Evolutionary conservation across 75 land plant genomes (phyloP), one percentile per base, ranked within the genome.

Genomic region (Chamaecyparis obtusa): DNA sequence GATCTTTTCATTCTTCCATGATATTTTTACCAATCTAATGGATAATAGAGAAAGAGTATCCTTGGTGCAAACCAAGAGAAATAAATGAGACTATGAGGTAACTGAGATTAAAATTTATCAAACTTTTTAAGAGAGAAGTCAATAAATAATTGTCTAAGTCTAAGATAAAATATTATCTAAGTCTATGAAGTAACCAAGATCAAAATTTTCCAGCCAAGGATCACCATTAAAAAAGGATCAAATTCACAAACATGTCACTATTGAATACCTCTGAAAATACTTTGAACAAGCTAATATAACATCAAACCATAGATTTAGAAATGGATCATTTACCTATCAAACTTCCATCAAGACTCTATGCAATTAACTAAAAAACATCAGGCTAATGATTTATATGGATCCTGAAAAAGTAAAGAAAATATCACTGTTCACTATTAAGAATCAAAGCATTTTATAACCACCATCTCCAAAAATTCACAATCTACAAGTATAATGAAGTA

Each of bases 331-430:
- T 83, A 84, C 89, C 90, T 27, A 89, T 55, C 35, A 89, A 83
- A 64, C 44, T 36, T 19, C 90, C 90, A 88, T 89, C 86, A 27
- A 86, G 90, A 36, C 89, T 89, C 89, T 89, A 89, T 41, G 87
- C 85, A 48, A 56, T 87, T 87, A 33, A 89, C 89, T 7, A 51
- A 37, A 10, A 88, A 87, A 89, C 43, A 46, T 33, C 86, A 67
- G 35, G 83, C 90, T 19, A 32, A 24, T 10, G 48, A 80, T 41
- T 44, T 4, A 44, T 41, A 78, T 41, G 43, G 44, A 78, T 44
- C 37, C 30, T 19, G 48, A 41, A 80, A 44, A n/a, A 43, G 32
- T 24, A 3, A 16, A 80, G 24, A 80, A 11, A 43, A 13, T 16
- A 21, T 80, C 11, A 44, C 39, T 17, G 49, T 24, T 17, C 30